Percentiles rank a stretch among this genome's conserved stretches.
phyloP scores from a whole-genome alignment of 768 basidiomycete genomes.

The Tylopilus subfusipes region DNA sequence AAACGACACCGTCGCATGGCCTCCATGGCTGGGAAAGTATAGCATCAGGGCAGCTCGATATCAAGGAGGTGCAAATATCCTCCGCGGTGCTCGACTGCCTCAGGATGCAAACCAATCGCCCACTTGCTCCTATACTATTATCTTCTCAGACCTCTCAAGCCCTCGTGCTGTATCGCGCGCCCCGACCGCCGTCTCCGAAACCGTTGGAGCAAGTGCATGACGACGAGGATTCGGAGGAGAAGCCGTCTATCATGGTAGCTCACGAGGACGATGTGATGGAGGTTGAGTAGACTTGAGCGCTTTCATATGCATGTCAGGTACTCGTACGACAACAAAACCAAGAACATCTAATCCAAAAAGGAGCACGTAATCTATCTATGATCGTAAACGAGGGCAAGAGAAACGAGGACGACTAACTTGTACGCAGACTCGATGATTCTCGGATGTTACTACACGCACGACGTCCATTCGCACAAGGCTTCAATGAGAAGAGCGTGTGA shows the following conservation, averaged over 20 bases:
- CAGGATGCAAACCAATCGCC: slow-evolving; percentile 28
- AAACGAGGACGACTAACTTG: slow-evolving; percentile 20
- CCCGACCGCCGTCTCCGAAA: slow-evolving; percentile 23
- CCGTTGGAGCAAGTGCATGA: neutral
- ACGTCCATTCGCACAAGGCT: slow-evolving; percentile 6
- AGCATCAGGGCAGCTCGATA: slow-evolving; percentile 18
- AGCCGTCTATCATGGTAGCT: neutral
- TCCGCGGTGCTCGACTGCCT: slow-evolving; percentile 45
- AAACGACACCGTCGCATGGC: slow-evolving; percentile 22
- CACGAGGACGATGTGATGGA: slow-evolving; percentile 51
- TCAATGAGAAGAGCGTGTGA: neutral
- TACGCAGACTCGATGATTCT: slow-evolving; percentile 18
- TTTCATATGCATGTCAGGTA: slow-evolving; percentile 5
- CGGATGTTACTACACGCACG: slow-evolving; percentile 7
- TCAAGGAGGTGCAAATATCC: slow-evolving; percentile 40
- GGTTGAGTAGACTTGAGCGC: slow-evolving; percentile 34
- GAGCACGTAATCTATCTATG: slow-evolving; percentile 31
- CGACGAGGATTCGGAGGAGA: neutral
- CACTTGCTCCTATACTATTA: slow-evolving; percentile 20
- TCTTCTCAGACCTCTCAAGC: slow-evolving; percentile 36
- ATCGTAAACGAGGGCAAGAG: slow-evolving; percentile 5
- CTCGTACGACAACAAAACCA: slow-evolving; percentile 17
- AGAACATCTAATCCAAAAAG: slow-evolving; percentile 25
- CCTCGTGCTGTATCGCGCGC: slow-evolving; percentile 53
- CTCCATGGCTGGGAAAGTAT: slow-evolving; percentile 21